Percentiles rank a stretch among this genome's conserved stretches.
phyloP scores from a whole-genome alignment of 352 stramenopile species.

The Phytopythium litorale region DNA sequence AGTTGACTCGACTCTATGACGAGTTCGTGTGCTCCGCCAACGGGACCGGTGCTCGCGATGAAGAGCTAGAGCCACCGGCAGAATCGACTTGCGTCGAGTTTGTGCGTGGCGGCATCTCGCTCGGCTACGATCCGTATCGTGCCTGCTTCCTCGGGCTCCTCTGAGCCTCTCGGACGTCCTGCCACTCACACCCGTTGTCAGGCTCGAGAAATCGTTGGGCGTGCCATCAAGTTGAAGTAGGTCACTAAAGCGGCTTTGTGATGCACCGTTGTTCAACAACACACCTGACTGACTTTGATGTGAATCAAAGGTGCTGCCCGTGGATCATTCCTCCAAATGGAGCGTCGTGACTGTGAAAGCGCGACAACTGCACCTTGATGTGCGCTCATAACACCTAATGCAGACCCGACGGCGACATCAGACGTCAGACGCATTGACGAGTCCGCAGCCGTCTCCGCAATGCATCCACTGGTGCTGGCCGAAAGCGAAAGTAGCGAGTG shows the following conservation, averaged over 20 bases:
- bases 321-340: no score
- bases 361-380: no score
- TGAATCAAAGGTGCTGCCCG: no score
- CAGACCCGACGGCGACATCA: no score
- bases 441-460: no score
- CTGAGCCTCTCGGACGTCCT: background rate
- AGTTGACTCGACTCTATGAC: conserved; percentile 1
- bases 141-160: conserved; percentile 7
- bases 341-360: no score
- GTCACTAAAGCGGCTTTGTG: background rate
- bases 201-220: background rate
- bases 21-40: conserved; percentile 2
- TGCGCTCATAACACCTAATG: no score
- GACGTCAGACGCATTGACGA: no score
- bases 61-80: background rate
- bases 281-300: no score
- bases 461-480: no score
- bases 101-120: background rate
- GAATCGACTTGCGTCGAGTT: conserved; percentile 9
- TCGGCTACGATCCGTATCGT: conserved; percentile 6
- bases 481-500: no score
- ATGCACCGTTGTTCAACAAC: background rate
- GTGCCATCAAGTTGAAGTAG: background rate
- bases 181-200: background rate
- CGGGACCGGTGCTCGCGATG: background rate